phyloP scores from a whole-genome alignment of 352 stramenopile genomes.

The Phytophthora litchii region DNA sequence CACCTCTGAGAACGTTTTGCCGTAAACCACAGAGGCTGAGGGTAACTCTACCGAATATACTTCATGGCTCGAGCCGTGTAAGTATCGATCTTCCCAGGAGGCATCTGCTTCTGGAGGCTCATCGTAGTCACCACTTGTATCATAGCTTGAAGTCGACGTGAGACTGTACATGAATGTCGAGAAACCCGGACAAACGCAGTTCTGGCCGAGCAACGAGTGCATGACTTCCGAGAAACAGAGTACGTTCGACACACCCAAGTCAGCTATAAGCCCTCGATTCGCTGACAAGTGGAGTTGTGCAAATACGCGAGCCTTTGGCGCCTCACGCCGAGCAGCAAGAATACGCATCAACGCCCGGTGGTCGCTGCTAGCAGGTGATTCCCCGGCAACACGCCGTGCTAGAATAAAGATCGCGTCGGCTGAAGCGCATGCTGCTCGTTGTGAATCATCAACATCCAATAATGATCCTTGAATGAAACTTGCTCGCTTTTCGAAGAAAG shows the following conservation, averaged over 20 bases:
- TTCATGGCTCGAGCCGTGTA: slow-evolving; percentile 75
- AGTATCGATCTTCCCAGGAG: slow-evolving; percentile 74
- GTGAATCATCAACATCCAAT: slow-evolving; percentile 75
- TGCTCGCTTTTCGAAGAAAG: slow-evolving; percentile 84
- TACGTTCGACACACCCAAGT: slow-evolving; percentile 72
- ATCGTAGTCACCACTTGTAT: slow-evolving; percentile 30
- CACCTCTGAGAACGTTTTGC: slow-evolving; percentile 80
- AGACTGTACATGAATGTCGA: slow-evolving; percentile 89
- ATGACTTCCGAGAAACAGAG: slow-evolving; percentile 85
- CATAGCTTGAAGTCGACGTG: slow-evolving; percentile 75
- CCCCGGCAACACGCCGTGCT: slow-evolving; percentile 58
- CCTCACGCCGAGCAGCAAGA: slow-evolving; percentile 68
- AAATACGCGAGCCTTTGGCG: slow-evolving; percentile 50
- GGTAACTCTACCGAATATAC: slow-evolving; percentile 78
- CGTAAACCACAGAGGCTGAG: slow-evolving; percentile 47
- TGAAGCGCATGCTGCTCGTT: slow-evolving; percentile 60
- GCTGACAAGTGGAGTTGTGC: slow-evolving; percentile 80
- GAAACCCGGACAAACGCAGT: slow-evolving; percentile 86
- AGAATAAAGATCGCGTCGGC: slow-evolving; percentile 84
- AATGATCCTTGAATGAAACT: slow-evolving; percentile 83
- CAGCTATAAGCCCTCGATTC: slow-evolving; percentile 68
- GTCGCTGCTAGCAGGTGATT: slow-evolving; percentile 67
- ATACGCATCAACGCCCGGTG: slow-evolving; percentile 80
- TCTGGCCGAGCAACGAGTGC: slow-evolving; percentile 78
- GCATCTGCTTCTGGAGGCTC: slow-evolving; percentile 35